Conservation (phyloP, 2,329 filamentous ascomycete genomes). For the Diaporthe destruens region DNA sequence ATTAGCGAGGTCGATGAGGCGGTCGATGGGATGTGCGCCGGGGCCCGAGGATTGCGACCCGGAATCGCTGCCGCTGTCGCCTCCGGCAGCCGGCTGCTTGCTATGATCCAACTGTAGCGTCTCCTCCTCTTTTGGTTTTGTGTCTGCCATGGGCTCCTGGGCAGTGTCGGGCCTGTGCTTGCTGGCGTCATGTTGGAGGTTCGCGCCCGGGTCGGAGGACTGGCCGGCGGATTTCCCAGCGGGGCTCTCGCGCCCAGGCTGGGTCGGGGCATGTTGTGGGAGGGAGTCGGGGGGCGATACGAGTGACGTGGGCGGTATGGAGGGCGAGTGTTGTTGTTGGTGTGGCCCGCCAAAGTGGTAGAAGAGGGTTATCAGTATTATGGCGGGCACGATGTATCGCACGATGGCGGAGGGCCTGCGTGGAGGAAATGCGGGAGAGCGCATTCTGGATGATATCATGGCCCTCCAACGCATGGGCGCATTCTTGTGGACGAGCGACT, state of each 20-base stretch:
- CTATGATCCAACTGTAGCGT: slow-evolving; percentile 28
- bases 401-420: slow-evolving; percentile 55
- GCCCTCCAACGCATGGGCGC: slow-evolving; percentile 41
- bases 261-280: slow-evolving; percentile 13
- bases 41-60: slow-evolving; percentile 16
- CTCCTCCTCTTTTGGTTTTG: slow-evolving; percentile 29
- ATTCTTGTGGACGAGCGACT: slow-evolving; percentile 34
- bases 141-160: slow-evolving; percentile 35
- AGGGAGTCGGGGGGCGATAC: neutral
- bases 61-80: slow-evolving; percentile 25
- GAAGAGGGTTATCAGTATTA: slow-evolving; percentile 49
- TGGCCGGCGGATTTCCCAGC: slow-evolving; percentile 35
- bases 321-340: neutral
- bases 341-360: slow-evolving; percentile 47
- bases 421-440: slow-evolving; percentile 54
- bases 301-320: slow-evolving; percentile 15
- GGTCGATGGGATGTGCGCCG: slow-evolving; percentile 61
- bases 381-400: slow-evolving; percentile 53
- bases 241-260: slow-evolving; percentile 35
- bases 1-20: slow-evolving; percentile 62
- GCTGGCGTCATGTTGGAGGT: slow-evolving; percentile 38
- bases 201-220: slow-evolving; percentile 31
- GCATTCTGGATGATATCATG: slow-evolving; percentile 48
- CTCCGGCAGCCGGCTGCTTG: slow-evolving; percentile 15
- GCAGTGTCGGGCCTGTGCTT: slow-evolving; percentile 21